Conservation (phyloP, 192 early-diverging fungal genomes). For the Backusella macrospora region DNA sequence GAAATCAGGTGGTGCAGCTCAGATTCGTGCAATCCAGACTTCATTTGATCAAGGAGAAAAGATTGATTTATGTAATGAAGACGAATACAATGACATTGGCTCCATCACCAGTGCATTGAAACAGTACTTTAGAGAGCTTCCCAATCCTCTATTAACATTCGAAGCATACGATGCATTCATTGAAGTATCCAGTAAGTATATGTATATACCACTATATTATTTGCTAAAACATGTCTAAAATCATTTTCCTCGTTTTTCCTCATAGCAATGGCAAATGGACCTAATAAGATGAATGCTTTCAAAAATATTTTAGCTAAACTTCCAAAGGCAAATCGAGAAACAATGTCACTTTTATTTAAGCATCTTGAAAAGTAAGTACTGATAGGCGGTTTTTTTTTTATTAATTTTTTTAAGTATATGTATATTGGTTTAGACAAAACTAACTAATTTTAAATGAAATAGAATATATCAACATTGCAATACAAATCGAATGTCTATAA, state of each 20-base stretch:
- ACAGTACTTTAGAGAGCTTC: constrained; percentile 79
- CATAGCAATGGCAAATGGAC: constrained; percentile 33
- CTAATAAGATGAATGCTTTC: constrained; percentile 51
- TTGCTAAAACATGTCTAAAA: constrained; percentile 6
- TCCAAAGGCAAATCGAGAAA: constrained; percentile 62
- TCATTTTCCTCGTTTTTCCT: constrained; percentile 9
- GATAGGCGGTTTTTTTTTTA: too few species aligned
- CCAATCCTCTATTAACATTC: constrained; percentile 72
- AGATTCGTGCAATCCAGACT: constrained; percentile 66
- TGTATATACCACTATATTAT: neutral
- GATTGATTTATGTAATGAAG: constrained; percentile 51
- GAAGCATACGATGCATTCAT: constrained; percentile 70
- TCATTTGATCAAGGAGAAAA: constrained; percentile 59
- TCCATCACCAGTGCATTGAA: constrained; percentile 78
- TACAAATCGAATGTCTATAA: constrained; percentile 88
- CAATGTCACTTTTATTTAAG: constrained; percentile 60
- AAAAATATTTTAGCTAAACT: constrained; percentile 51
- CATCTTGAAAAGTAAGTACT: constrained; percentile 59
- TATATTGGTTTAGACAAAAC: neutral
- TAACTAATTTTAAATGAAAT: neutral
- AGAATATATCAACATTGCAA: constrained; percentile 59
- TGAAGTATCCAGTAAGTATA: constrained; percentile 49
- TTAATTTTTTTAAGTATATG: neutral
- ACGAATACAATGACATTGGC: constrained; percentile 70
- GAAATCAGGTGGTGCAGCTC: constrained; percentile 74